Evolutionary conservation across 306 rosid species (phyloP), one percentile per base, ranked within the genome.

Genomic region (Cucurbita pepo): DNA sequence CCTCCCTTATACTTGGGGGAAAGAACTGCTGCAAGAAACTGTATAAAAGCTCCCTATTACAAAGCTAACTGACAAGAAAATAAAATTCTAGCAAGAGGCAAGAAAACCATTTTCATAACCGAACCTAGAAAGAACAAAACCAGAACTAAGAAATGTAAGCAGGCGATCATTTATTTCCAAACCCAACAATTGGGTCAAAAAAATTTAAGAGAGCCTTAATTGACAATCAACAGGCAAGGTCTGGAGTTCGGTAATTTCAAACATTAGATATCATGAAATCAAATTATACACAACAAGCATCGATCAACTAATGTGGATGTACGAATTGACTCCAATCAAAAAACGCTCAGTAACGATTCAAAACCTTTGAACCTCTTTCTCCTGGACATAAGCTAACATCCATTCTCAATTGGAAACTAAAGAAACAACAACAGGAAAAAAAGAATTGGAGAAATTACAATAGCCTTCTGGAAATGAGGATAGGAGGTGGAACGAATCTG

Each of bases 401-500:
- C 19, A 62, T 62, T 9, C 14, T 64, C 10, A 38, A 69, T 69
- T 47, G 73, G 16, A 6, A 81, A 75, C 55, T 58, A 75, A 63
- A 43, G 18, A 65, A 19, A 18, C 9, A 41, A 64, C 45, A 43
- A 64, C 9, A 10, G 34, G 21, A 30, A 21, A 38, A 38, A 22
- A 14, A 10, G 75, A 6, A 4, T 15, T 22, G 22, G 59, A 62
- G 44, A 71, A 43, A 72, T 79, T 85, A 93, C 98, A 71, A 85
- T 63, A 30, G 90, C 77, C 15, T 84, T 88, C n/a, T 80, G 72
- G 69, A 84, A 77, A 87, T 90, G 90, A 57, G 87, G 91, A 0
- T 88, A 83, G 73, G 97, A 85, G 41, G 92, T 89, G 59, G 90
- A 85, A 10, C 84, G 89, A 75, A 93, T 87, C 85, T 90, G 87